These are phyloP conservation scores for Claviceps sp. DNA, from an alignment of 2,329 filamentous ascomycete species.

Conservation along the genomic window DNA sequence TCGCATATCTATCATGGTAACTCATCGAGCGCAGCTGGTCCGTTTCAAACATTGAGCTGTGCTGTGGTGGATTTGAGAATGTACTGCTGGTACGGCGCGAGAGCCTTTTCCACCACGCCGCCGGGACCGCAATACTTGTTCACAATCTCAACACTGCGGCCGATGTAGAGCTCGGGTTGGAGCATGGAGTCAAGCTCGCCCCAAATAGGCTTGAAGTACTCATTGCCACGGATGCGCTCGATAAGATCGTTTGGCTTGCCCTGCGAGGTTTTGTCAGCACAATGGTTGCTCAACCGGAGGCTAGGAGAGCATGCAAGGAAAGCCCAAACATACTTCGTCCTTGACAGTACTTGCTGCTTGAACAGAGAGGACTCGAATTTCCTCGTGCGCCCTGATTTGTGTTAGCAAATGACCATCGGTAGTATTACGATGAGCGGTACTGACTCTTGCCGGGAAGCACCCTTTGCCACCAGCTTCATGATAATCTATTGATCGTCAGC, in stretches of 20 bases:
- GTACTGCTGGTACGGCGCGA: constrained; percentile 23
- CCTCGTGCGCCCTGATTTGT: constrained; percentile 51
- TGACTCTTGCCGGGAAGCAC: constrained; percentile 55
- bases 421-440: not conserved
- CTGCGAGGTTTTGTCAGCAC: constrained; percentile 5
- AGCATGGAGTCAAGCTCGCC: constrained; percentile 55
- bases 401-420: not conserved
- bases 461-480: constrained; percentile 62
- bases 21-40: not conserved
- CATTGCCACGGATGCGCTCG: constrained; percentile 55
- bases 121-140: constrained; percentile 29
- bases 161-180: constrained; percentile 41
- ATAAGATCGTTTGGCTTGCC: constrained; percentile 72
- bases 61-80: constrained; percentile 13
- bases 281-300: not conserved
- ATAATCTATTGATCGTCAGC: constrained; percentile 38
- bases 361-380: constrained; percentile 72
- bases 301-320: not conserved
- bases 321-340: constrained; percentile 18
- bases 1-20: not conserved
- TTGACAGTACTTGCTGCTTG: constrained; percentile 52
- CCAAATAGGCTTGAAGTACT: constrained; percentile 65
- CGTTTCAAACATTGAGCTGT: constrained; percentile 3
- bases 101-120: constrained; percentile 24
- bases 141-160: constrained; percentile 31